Evolutionary conservation across 129 eudicot species (phyloP).

Genomic region (Pulicaria dysenterica): DNA sequence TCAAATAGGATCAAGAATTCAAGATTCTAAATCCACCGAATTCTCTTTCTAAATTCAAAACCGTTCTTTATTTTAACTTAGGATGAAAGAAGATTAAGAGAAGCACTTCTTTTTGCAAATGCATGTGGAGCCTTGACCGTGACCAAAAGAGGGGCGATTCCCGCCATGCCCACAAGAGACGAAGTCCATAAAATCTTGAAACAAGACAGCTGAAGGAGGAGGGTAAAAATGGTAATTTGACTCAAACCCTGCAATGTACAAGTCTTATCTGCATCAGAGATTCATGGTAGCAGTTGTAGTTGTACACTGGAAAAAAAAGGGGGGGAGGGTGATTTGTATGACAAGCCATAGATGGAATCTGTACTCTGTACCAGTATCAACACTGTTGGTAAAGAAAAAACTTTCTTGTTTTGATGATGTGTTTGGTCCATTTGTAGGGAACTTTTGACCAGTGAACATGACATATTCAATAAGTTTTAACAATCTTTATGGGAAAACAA

Average conservation of each 20-base stretch:
- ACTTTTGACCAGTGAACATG: slow-evolving; percentile 24
- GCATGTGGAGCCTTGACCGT: slow-evolving; percentile 90
- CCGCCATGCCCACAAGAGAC: slow-evolving; percentile 79
- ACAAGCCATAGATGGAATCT: slow-evolving; percentile 29
- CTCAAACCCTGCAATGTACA: slow-evolving; percentile 16
- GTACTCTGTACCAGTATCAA: slow-evolving; percentile 35
- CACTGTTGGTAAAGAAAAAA: slow-evolving; percentile 29
- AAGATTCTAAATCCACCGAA: background rate
- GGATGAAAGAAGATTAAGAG: slow-evolving; percentile 74
- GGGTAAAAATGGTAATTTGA: slow-evolving; percentile 24
- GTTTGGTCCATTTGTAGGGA: slow-evolving; percentile 25
- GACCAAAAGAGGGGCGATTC: slow-evolving; percentile 81
- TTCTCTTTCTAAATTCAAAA: background rate
- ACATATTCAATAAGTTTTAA: slow-evolving; percentile 26
- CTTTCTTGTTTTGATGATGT: slow-evolving; percentile 4
- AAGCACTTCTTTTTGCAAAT: slow-evolving; percentile 82
- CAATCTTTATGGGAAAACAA: slow-evolving; percentile 26
- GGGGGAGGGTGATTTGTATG: slow-evolving; percentile 6
- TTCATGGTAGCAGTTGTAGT: slow-evolving; percentile 9
- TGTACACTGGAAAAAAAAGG: slow-evolving; percentile 6
- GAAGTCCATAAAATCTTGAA: slow-evolving; percentile 54
- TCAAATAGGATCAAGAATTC: background rate
- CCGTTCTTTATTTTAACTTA: slow-evolving; percentile 37
- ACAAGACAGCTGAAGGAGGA: slow-evolving; percentile 16
- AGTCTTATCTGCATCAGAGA: slow-evolving; percentile 15